These are phyloP conservation scores for Dentipellis sp. DNA, from an alignment of 768 basidiomycete species.

Conservation along the genomic window DNA sequence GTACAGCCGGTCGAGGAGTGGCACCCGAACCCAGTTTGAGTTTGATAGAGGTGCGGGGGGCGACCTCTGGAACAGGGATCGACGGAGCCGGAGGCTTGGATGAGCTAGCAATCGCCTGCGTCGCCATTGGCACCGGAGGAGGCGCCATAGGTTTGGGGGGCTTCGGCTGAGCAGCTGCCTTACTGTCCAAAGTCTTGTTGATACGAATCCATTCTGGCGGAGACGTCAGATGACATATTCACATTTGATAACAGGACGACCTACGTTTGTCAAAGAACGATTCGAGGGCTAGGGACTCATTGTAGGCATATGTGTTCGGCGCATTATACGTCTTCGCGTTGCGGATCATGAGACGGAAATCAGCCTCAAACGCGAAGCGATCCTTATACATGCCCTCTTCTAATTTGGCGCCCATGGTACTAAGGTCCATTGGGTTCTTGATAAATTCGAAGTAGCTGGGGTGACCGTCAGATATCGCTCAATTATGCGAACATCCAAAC, in stretches of 20 bases:
- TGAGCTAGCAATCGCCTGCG: background rate
- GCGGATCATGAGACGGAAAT: conserved; percentile 79
- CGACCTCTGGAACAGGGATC: background rate
- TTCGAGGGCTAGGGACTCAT: conserved; percentile 69
- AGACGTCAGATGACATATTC: background rate
- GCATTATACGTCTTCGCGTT: conserved; percentile 87
- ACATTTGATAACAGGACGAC: conserved; percentile 21
- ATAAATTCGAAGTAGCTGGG: conserved; percentile 83
- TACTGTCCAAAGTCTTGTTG: conserved; percentile 71
- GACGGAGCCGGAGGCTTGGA: background rate
- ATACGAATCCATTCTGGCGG: conserved; percentile 76
- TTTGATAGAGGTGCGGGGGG: conserved; percentile 17
- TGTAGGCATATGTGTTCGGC: conserved; percentile 60
- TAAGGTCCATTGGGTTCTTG: conserved; percentile 91
- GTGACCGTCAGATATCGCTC: background rate
- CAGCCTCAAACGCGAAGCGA: conserved; percentile 74
- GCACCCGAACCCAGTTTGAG: conserved; percentile 21
- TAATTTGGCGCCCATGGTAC: conserved; percentile 80
- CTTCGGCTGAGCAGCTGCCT: conserved; percentile 27
- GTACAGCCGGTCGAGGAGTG: conserved; percentile 9
- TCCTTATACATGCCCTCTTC: conserved; percentile 81
- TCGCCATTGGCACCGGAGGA: conserved; percentile 11
- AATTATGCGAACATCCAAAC: conserved; percentile 13
- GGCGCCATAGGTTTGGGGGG: conserved; percentile 1
- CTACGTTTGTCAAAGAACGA: conserved; percentile 78